Conservation (phyloP, 73 alveolate genomes). For the Paramecium tetraurelia region DNA sequence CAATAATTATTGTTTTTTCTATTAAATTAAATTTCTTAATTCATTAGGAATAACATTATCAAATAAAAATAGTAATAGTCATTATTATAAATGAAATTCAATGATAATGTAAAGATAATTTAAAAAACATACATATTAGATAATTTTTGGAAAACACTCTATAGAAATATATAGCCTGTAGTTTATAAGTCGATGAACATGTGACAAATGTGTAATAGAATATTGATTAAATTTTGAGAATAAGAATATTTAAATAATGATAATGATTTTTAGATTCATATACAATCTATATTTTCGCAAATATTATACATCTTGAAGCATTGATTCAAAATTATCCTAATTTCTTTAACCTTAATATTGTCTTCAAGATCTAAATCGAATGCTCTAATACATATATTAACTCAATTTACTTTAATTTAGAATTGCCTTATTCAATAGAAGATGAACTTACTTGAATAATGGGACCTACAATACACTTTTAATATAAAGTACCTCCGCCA, state of each 20-base stretch:
- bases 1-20: too few relatives aligned
- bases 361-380: not conserved
- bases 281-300: not conserved
- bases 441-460: not conserved
- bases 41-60: too few relatives aligned
- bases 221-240: too few relatives aligned
- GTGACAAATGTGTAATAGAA: too few relatives aligned
- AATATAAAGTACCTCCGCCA: constrained; percentile 21
- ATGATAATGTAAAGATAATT: too few relatives aligned
- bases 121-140: too few relatives aligned
- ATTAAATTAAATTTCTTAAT: too few relatives aligned
- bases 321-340: constrained; percentile 65
- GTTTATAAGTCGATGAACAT: too few relatives aligned
- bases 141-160: too few relatives aligned
- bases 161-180: too few relatives aligned
- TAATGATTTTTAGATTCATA: not conserved
- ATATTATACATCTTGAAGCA: constrained; percentile 59
- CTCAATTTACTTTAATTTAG: not conserved
- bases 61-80: too few relatives aligned
- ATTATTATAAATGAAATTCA: too few relatives aligned
- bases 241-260: not conserved
- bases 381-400: not conserved
- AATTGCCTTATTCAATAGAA: not conserved
- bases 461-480: not conserved
- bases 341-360: not conserved